Conservation (phyloP, 2,329 filamentous ascomycete species). For the Verticillium isaacii region DNA sequence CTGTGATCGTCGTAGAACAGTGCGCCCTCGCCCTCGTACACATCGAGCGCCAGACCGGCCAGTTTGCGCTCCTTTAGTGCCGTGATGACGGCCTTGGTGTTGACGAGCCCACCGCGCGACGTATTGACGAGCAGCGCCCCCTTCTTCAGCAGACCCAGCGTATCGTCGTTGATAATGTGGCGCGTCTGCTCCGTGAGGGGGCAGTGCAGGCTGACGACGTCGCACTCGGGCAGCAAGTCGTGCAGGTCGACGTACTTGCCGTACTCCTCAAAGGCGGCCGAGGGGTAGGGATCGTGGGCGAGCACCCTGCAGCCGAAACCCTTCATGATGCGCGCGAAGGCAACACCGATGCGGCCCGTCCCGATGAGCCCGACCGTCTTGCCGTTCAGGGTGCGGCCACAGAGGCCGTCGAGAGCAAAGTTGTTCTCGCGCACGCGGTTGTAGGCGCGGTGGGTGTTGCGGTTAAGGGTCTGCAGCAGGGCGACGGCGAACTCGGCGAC, state of each 20-base stretch:
- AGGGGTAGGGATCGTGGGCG: constrained; percentile 54
- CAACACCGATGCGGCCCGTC: constrained; percentile 60
- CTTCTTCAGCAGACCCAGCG: constrained; percentile 20
- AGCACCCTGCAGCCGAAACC: constrained; percentile 62
- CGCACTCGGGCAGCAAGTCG: constrained; percentile 47
- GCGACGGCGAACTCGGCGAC: constrained; percentile 68
- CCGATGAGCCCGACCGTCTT: constrained; percentile 65
- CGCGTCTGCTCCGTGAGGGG: constrained; percentile 56
- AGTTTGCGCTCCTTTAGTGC: constrained; percentile 57
- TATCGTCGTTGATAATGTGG: constrained; percentile 33
- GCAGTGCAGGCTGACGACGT: constrained; percentile 63
- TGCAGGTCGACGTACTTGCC: constrained; percentile 52
- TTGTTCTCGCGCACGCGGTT: constrained; percentile 66
- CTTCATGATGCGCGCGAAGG: constrained; percentile 54
- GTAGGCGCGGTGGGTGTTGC: constrained; percentile 63
- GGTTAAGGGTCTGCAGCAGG: constrained; percentile 62
- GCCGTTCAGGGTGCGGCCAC: constrained; percentile 55
- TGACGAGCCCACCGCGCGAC: constrained; percentile 59
- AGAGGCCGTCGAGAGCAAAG: constrained; percentile 60
- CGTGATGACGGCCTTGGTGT: constrained; percentile 54
- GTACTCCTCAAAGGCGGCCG: constrained; percentile 39
- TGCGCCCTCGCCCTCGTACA: constrained; percentile 61
- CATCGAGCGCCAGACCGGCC: constrained; percentile 60
- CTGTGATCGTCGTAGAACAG: constrained; percentile 65
- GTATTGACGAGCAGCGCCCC: constrained; percentile 57